Evolutionary conservation across 1,284 basidiomycete species (phyloP).

Genomic region (Apiotrichum mycotoxinovorans): DNA sequence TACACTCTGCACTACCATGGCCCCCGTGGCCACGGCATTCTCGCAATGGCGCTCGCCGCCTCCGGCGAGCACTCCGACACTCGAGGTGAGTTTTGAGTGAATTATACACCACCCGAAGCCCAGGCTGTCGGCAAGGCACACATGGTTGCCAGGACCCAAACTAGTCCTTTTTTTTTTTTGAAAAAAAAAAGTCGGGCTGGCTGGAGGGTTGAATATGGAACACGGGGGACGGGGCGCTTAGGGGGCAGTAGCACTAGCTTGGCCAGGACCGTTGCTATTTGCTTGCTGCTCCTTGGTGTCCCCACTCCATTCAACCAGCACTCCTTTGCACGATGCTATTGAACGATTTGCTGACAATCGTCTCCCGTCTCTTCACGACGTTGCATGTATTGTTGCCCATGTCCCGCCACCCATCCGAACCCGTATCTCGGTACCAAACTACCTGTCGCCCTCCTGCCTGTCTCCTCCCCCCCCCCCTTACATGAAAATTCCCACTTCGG

Average conservation of each 20-base stretch:
- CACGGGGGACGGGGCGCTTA: background rate
- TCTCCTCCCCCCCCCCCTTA: background rate
- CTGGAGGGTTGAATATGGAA: background rate
- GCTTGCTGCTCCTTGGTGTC: too few species aligned
- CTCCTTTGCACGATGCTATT: background rate
- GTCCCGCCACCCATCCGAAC: background rate
- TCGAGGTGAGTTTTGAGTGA: conserved; percentile 6
- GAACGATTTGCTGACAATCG: background rate
- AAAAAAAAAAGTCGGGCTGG: conserved; percentile 6
- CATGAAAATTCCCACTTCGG: too few species aligned
- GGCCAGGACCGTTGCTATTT: background rate
- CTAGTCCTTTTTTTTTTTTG: background rate
- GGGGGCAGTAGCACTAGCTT: background rate
- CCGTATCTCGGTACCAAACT: too few species aligned
- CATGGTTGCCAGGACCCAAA: background rate
- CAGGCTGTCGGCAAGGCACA: background rate
- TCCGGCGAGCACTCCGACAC: background rate
- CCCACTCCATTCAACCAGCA: too few species aligned
- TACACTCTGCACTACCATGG: background rate
- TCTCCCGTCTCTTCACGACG: background rate
- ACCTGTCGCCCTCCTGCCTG: background rate
- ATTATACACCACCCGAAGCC: background rate
- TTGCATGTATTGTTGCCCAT: background rate
- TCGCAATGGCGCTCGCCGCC: conserved; percentile 13
- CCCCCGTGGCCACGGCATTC: conserved; percentile 10